These are phyloP conservation scores for Diaporthe australafricana DNA, from an alignment of 2,329 filamentous ascomycete genomes.

Conservation along the genomic window DNA sequence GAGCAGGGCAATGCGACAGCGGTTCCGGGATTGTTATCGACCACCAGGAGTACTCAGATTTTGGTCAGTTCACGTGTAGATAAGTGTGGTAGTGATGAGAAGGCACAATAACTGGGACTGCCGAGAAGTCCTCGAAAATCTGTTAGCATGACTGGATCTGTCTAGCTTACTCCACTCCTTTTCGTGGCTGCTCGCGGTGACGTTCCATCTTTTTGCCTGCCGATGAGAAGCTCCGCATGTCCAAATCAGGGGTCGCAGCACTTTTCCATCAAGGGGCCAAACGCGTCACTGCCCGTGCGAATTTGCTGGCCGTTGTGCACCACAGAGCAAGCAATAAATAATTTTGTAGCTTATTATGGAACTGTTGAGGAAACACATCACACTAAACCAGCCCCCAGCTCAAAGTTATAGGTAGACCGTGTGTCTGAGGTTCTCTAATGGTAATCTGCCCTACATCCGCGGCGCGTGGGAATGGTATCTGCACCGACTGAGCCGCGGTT, in stretches of 20 bases:
- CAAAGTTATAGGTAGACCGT: not conserved
- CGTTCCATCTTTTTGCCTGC: conserved; percentile 28
- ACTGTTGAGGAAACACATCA: not conserved
- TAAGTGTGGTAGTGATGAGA: not conserved
- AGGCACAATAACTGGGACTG: not conserved
- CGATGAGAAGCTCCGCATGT: not conserved
- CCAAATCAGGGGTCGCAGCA: conserved; percentile 14
- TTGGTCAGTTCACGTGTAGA: conserved; percentile 12
- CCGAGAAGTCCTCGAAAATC: accelerated
- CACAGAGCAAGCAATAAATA: not conserved
- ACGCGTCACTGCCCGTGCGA: conserved; percentile 13
- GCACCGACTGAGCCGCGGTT: not conserved
- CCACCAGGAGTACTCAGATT: not conserved
- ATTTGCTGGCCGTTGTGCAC: not conserved
- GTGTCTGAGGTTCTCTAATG: not conserved
- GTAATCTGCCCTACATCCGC: not conserved
- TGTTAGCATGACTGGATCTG: not conserved
- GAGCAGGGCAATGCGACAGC: conserved; percentile 26
- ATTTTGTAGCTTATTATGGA: too few relatives aligned
- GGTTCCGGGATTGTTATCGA: conserved; percentile 25
- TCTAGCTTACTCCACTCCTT: conserved; percentile 15
- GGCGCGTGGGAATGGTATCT: not conserved
- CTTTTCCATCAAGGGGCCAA: not conserved
- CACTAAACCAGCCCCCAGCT: not conserved
- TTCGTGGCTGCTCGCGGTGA: conserved; percentile 1